Conservation (phyloP, 2,329 filamentous ascomycete species). For the Alternaria hordeiaustralica region DNA sequence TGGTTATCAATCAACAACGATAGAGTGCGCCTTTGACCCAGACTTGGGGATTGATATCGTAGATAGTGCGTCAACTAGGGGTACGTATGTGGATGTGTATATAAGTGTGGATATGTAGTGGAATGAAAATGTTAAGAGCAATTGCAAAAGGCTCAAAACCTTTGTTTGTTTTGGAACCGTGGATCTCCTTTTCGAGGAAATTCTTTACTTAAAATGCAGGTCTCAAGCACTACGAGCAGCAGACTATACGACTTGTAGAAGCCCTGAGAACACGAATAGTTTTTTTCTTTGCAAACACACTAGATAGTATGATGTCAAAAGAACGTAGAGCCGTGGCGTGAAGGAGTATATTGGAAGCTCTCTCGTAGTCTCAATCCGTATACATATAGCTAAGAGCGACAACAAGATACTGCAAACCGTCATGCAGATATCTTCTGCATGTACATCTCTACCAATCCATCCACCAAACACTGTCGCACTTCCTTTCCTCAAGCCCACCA, state of each 20-base stretch:
- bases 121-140: no score
- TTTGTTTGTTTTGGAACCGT: no score
- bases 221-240: no score
- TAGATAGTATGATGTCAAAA: neutral
- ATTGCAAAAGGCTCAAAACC: no score
- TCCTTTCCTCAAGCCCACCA: neutral
- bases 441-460: neutral
- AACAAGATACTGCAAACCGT: neutral
- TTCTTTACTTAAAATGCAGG: no score
- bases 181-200: no score
- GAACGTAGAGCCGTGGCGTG: neutral
- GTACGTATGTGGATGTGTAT: no score
- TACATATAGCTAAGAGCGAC: neutral
- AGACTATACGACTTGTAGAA: neutral
- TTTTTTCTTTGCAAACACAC: neutral
- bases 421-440: neutral
- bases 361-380: neutral
- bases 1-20: no score
- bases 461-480: neutral
- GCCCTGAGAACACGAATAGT: neutral
- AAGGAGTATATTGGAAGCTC: neutral
- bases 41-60: neutral
- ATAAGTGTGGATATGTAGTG: no score
- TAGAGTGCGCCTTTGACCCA: neutral
- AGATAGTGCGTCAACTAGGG: no score